Conservation (phyloP, 2,329 filamentous ascomycete species). For the Fusarium aywerte region DNA sequence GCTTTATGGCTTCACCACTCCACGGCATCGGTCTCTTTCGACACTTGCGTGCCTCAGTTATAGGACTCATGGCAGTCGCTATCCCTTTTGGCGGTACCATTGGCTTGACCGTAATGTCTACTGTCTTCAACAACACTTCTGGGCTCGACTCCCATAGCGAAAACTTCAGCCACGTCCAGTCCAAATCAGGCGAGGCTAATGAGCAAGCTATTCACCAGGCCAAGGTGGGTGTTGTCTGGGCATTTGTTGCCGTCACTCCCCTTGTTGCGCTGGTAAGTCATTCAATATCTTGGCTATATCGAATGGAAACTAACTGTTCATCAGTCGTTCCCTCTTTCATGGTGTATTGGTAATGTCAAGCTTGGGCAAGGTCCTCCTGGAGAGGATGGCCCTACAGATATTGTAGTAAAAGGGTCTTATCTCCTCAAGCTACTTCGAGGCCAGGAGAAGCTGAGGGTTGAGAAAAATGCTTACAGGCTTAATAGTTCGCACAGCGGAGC, state of each 20-base stretch:
- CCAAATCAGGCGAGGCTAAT: constrained; percentile 11
- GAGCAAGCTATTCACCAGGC: constrained; percentile 43
- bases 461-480: constrained; percentile 28
- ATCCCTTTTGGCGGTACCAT: constrained; percentile 72
- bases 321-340: constrained; percentile 44
- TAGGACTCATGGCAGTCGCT: constrained; percentile 69
- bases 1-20: constrained; percentile 72
- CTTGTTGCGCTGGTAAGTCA: constrained; percentile 60
- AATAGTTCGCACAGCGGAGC: constrained; percentile 24
- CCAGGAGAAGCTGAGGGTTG: constrained; percentile 20
- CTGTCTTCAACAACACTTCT: constrained; percentile 72
- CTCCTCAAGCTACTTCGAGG: constrained; percentile 44
- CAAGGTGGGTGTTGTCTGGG: constrained; percentile 70
- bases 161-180: constrained; percentile 43
- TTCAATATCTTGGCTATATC: neutral
- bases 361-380: constrained; percentile 44
- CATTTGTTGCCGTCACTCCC: constrained; percentile 70
- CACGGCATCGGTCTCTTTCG: constrained; percentile 73
- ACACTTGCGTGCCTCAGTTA: constrained; percentile 65
- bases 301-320: constrained; percentile 8
- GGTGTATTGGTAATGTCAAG: constrained; percentile 49
- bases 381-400: constrained; percentile 44
- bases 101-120: constrained; percentile 73
- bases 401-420: constrained; percentile 48
- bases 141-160: constrained; percentile 42